Evolutionary conservation across 192 early-diverging fungal genomes (phyloP).

Genomic region (Coemansia sp.): DNA sequence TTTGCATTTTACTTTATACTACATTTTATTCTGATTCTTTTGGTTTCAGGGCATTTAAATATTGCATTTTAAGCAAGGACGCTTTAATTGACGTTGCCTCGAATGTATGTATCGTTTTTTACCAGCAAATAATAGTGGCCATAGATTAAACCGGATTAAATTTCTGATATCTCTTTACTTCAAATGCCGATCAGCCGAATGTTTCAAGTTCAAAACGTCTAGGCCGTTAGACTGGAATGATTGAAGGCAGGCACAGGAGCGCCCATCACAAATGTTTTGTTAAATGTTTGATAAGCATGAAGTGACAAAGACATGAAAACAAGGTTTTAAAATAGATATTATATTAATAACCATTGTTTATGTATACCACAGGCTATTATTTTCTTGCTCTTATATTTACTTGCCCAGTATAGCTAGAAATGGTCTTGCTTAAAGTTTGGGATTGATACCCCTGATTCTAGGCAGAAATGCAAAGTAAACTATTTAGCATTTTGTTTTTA

Average conservation of each 20-base stretch:
- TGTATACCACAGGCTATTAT: neutral
- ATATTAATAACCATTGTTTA: neutral
- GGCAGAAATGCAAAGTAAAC: neutral
- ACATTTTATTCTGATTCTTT: no score
- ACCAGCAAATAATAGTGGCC: no score
- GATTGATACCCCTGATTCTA: neutral
- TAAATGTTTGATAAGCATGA: slow-evolving; percentile 3
- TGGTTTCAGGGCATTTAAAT: no score
- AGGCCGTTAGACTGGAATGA: no score
- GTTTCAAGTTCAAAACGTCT: no score
- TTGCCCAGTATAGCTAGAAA: neutral
- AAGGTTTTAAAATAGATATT: neutral
- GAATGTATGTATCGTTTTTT: no score
- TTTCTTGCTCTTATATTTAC: neutral
- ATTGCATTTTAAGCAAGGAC: no score
- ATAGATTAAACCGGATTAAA: no score
- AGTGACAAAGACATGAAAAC: neutral
- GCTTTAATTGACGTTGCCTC: no score
- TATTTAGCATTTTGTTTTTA: neutral
- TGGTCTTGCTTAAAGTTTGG: neutral
- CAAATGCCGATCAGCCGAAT: no score
- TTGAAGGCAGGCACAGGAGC: no score
- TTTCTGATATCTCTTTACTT: no score
- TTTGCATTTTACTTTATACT: neutral
- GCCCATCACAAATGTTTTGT: neutral